A percentile compares a stretch with the other conserved stretches of the same genome.
Conservation (phyloP, 208 protist species). For the Wallacemonas sp. region DNA sequence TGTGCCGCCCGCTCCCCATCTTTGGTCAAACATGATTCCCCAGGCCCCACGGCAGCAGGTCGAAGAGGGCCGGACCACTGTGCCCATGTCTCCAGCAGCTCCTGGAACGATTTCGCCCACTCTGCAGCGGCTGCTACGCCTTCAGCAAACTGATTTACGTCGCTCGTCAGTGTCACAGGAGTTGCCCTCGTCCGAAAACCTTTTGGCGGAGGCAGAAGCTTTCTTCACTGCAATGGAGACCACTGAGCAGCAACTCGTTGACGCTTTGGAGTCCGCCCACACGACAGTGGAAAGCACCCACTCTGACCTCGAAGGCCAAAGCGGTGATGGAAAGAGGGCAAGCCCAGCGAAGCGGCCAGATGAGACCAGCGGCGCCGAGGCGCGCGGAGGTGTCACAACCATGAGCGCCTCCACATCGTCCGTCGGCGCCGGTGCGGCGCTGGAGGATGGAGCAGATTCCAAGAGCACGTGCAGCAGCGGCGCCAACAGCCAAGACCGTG, state of each 20-base stretch:
- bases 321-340: neutral
- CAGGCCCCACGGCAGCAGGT: neutral
- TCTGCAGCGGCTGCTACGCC: neutral
- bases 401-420: slow-evolving; percentile 1
- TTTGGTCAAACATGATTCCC: slow-evolving; percentile 1
- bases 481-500: slow-evolving; percentile 1
- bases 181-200: neutral
- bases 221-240: slow-evolving; percentile 1
- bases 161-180: slow-evolving; percentile 1
- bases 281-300: neutral
- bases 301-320: neutral
- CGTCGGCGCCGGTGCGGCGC: neutral
- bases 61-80: neutral
- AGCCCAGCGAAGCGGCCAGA: neutral
- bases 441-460: neutral
- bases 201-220: neutral
- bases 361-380: neutral
- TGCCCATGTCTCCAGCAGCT: neutral
- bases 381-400: neutral
- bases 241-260: slow-evolving; percentile 9
- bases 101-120: neutral
- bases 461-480: too few species aligned
- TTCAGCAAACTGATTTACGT: neutral
- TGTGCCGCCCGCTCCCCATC: neutral
- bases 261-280: slow-evolving; percentile 4